These are phyloP conservation scores for Alternaria conjuncta DNA, from an alignment of 2,329 filamentous ascomycete genomes.

Conservation along the genomic window DNA sequence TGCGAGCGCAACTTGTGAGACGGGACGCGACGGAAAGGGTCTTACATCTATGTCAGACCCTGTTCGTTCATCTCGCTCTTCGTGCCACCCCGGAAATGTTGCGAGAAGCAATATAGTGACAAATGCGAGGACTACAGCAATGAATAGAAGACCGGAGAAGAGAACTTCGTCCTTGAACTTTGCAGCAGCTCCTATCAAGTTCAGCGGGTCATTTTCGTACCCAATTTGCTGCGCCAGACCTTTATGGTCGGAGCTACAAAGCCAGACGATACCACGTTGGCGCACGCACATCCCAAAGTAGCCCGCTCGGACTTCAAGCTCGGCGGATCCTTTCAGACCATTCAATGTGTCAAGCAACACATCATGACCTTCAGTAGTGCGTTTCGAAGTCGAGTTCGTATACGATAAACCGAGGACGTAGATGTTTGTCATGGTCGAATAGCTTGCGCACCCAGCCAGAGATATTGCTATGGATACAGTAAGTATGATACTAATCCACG, in stretches of 20 bases:
- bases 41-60: neutral
- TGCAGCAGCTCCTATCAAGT: neutral
- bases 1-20: neutral
- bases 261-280: conserved; percentile 82
- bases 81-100: neutral
- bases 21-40: neutral
- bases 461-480: neutral
- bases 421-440: neutral
- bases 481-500: neutral
- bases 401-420: neutral
- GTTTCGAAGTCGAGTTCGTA: neutral
- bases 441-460: neutral
- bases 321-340: conserved; percentile 80
- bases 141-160: neutral
- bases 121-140: neutral
- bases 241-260: conserved; percentile 94
- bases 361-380: neutral
- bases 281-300: conserved; percentile 96
- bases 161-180: neutral
- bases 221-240: conserved; percentile 30
- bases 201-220: neutral
- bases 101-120: neutral
- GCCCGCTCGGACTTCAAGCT: conserved; percentile 84
- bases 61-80: neutral
- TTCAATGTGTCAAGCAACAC: conserved; percentile 57